Conservation (phyloP, 129 eudicot species). For the Artemisia argyi region DNA sequence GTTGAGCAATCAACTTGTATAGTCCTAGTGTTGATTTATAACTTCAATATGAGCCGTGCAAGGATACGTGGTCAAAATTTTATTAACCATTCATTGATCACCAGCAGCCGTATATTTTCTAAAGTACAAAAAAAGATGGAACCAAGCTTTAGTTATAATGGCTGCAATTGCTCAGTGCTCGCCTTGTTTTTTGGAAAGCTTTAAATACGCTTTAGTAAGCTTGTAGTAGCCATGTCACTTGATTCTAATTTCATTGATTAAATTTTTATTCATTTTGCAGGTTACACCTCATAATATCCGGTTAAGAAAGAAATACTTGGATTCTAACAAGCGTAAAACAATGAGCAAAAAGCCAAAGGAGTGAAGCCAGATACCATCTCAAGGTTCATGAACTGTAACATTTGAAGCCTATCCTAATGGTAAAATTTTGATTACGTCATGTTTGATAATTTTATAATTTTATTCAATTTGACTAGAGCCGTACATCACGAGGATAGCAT, state of each 20-base stretch:
- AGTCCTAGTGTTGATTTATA: not conserved
- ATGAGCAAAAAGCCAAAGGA: slow-evolving; percentile 79
- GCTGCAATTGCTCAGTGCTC: not conserved
- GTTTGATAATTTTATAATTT: not conserved
- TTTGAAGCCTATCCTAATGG: not conserved
- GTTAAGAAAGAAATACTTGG: slow-evolving; percentile 80
- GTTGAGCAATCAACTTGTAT: not conserved
- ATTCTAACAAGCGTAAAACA: slow-evolving; percentile 73
- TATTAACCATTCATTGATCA: not conserved
- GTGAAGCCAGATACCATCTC: slow-evolving; percentile 19
- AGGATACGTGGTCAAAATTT: no score
- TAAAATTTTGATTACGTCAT: slow-evolving; percentile 25
- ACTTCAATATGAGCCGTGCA: not conserved
- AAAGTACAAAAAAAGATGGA: not conserved
- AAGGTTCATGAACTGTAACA: slow-evolving; percentile 10
- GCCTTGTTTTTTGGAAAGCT: not conserved
- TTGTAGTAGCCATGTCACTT: no score
- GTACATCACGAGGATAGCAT: slow-evolving; percentile 13
- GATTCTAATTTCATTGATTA: not conserved
- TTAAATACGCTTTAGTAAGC: not conserved
- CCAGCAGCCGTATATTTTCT: not conserved
- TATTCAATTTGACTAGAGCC: not conserved
- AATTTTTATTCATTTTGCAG: slow-evolving; percentile 27
- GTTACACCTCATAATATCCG: slow-evolving; percentile 84
- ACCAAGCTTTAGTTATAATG: no score